Conservation (phyloP, 345 rosid species). For the Populus davidiana region DNA sequence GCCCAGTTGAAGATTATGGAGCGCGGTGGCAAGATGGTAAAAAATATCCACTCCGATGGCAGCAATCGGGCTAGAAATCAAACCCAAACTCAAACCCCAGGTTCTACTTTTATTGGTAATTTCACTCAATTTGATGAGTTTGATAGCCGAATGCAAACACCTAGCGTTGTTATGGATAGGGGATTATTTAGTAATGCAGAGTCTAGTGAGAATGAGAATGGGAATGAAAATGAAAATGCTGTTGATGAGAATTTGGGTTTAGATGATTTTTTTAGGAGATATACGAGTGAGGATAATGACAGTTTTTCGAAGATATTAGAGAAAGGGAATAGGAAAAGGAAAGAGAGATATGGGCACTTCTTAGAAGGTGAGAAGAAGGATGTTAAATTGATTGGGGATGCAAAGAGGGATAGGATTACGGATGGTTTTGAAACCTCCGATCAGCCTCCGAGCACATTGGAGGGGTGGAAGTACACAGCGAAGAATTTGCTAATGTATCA, state of each 20-base stretch:
- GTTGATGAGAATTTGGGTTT: conserved; percentile 53
- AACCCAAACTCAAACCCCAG: conserved; percentile 62
- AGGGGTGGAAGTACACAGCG: conserved; percentile 82
- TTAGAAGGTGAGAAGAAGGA: conserved; percentile 57
- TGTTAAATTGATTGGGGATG: conserved; percentile 51
- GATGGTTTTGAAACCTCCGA: conserved; percentile 95
- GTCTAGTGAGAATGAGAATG: conserved; percentile 28
- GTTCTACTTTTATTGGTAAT: conserved; percentile 71
- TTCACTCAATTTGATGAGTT: conserved; percentile 83
- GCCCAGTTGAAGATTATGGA: conserved; percentile 95
- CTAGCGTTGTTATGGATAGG: conserved; percentile 31
- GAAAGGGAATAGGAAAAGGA: conserved; percentile 86
- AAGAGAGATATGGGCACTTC: conserved; percentile 62
- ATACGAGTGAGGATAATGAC: conserved; percentile 89
- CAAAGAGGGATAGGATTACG: conserved; percentile 65
- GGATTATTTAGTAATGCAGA: conserved; percentile 36
- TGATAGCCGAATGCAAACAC: conserved; percentile 41
- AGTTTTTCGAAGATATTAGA: conserved; percentile 81
- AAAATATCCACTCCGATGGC: conserved; percentile 32
- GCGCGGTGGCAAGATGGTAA: conserved; percentile 62
- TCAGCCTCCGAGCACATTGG: conserved; percentile 84
- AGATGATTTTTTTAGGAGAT: conserved; percentile 80
- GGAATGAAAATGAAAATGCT: too few relatives aligned
- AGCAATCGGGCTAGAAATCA: conserved; percentile 16
- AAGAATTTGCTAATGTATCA: conserved; percentile 97